These are phyloP conservation scores for Clonostachys rosea DNA, from an alignment of 2,329 filamentous ascomycete species.

Conservation along the genomic window DNA sequence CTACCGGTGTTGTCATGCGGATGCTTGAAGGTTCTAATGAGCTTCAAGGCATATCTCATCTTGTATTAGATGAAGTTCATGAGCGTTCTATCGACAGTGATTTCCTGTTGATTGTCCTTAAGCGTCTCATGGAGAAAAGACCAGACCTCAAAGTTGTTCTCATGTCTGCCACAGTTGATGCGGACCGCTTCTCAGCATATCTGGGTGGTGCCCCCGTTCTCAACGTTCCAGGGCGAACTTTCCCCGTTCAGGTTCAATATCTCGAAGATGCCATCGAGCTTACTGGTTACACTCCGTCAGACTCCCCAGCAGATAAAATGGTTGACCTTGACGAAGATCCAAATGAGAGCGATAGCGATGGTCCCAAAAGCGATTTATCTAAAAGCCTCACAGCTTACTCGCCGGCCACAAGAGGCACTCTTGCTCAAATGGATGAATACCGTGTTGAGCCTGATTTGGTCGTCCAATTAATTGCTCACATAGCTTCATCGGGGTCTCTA, in stretches of 20 bases:
- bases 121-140: conserved; percentile 70
- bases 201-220: conserved; percentile 81
- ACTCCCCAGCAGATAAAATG: conserved; percentile 41
- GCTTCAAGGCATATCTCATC: conserved; percentile 83
- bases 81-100: conserved; percentile 96
- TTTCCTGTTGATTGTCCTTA: conserved; percentile 88
- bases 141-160: conserved; percentile 87
- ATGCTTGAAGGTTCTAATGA: conserved; percentile 92
- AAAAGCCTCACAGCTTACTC: conserved; percentile 71
- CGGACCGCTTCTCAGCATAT: conserved; percentile 85
- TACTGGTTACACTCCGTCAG: conserved; percentile 64
- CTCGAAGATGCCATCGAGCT: conserved; percentile 90
- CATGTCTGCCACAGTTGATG: conserved; percentile 97
- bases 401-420: conserved; percentile 65
- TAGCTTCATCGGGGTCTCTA: conserved; percentile 66
- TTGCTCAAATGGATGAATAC: conserved; percentile 83
- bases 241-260: conserved; percentile 82
- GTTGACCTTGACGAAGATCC: conserved; percentile 61
- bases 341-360: conserved; percentile 42
- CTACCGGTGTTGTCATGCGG: conserved; percentile 88
- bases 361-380: conserved; percentile 47
- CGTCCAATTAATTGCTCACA: conserved; percentile 69
- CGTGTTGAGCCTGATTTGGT: conserved; percentile 87
- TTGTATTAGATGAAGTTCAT: conserved; percentile 97
- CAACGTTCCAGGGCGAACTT: conserved; percentile 88